phyloP scores from a whole-genome alignment of 345 rosid genomes.

The Populus alba region DNA sequence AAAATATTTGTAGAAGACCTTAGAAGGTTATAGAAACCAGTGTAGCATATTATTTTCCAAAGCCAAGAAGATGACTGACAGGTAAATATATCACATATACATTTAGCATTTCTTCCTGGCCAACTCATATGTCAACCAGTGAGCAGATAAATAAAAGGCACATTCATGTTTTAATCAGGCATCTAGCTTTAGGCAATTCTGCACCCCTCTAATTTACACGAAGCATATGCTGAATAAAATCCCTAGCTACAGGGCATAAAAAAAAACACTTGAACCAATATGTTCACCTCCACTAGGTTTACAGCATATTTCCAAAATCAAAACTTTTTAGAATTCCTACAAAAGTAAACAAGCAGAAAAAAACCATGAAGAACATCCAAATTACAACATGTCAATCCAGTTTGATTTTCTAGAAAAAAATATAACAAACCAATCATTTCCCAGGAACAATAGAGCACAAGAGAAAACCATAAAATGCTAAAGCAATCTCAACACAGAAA shows the following conservation, averaged over 20 bases:
- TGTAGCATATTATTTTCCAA: neutral
- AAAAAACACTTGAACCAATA: neutral
- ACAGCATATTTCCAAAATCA: neutral
- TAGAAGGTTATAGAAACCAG: neutral
- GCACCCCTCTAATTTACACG: neutral
- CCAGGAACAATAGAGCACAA: neutral
- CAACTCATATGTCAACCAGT: neutral
- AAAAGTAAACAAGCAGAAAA: neutral
- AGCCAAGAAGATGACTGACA: neutral
- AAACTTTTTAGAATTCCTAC: neutral
- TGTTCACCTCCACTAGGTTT: neutral
- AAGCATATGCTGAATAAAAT: neutral
- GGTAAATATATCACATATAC: neutral
- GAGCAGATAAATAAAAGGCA: neutral
- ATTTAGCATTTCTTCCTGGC: neutral
- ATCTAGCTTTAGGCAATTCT: neutral
- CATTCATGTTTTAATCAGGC: neutral
- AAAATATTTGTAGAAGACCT: neutral
- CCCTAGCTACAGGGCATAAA: neutral
- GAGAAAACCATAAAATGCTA: neutral
- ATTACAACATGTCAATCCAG: neutral
- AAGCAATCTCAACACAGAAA: neutral
- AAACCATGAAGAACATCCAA: neutral
- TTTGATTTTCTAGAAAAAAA: neutral
- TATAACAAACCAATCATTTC: too few species aligned